These are phyloP conservation scores for Garcia nutans DNA, from an alignment of 345 rosid genomes.

Conservation along the genomic window DNA sequence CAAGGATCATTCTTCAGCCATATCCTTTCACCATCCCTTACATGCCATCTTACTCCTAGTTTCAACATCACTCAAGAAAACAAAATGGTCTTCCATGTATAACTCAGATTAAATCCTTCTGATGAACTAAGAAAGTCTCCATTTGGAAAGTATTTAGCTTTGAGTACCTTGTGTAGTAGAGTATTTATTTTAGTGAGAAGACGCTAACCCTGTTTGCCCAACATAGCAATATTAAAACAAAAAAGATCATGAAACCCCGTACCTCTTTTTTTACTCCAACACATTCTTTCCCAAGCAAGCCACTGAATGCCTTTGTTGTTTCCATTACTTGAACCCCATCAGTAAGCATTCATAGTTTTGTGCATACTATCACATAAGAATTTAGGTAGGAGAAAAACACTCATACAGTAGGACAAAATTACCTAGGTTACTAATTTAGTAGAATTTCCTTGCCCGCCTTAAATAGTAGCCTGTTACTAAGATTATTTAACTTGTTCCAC, in stretches of 20 bases:
- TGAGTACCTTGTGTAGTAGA: too few relatives aligned
- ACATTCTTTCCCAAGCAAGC: too few relatives aligned
- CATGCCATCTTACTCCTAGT: too few relatives aligned
- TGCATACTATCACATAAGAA: neutral
- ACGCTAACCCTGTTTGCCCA: neutral
- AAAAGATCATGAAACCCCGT: too few relatives aligned
- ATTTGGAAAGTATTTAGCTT: neutral
- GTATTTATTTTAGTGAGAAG: too few relatives aligned
- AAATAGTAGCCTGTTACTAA: neutral
- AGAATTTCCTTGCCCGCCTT: neutral
- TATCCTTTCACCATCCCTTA: too few relatives aligned
- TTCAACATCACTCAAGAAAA: neutral
- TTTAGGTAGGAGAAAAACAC: neutral
- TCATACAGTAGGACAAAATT: neutral
- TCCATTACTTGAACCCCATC: neutral
- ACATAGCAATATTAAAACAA: too few relatives aligned
- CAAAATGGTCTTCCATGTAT: too few relatives aligned
- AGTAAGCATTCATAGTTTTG: neutral
- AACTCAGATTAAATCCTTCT: neutral
- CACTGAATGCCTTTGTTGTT: neutral
- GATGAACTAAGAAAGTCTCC: neutral
- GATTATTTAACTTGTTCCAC: neutral
- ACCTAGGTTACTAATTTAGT: neutral
- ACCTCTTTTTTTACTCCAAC: too few relatives aligned
- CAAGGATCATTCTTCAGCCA: too few relatives aligned